Evolutionary conservation across 495 filamentous ascomycete species (phyloP).

Genomic region (Extremus antarcticus): DNA sequence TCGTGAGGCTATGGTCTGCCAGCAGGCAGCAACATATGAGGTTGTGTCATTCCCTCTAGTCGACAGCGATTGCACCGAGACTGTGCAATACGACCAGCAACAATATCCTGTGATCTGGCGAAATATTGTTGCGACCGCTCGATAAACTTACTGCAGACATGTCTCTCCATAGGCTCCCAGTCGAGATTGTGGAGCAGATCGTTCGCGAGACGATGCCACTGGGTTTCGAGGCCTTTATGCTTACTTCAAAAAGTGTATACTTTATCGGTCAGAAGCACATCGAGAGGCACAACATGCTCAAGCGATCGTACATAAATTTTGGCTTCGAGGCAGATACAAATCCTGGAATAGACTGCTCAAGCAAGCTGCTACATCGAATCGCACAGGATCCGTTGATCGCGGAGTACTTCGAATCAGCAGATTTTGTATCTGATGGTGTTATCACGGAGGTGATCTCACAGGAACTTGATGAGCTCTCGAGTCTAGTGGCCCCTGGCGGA

Average conservation of each 20-base stretch:
- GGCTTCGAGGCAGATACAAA: background rate
- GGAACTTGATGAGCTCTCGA: no score
- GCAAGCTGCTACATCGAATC: background rate
- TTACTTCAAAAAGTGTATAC: background rate
- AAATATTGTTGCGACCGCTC: no score
- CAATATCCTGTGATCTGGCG: no score
- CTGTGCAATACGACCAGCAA: no score
- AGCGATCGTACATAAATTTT: background rate
- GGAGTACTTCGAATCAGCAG: background rate
- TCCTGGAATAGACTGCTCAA: background rate
- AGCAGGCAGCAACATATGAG: no score
- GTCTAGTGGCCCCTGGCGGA: no score
- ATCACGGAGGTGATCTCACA: no score
- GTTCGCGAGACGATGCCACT: background rate
- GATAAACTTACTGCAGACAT: no score
- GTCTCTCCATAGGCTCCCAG: background rate
- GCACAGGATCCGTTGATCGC: background rate
- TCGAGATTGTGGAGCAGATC: background rate
- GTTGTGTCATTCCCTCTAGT: no score
- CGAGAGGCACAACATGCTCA: background rate
- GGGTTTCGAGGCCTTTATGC: background rate
- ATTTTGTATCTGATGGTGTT: background rate
- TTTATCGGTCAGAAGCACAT: background rate
- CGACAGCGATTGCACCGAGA: no score
- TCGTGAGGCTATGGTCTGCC: no score